Base-by-base conservation (phyloP, 2,329 filamentous ascomycete genomes). In the Aspergillus pseudoglaucus region DNA sequence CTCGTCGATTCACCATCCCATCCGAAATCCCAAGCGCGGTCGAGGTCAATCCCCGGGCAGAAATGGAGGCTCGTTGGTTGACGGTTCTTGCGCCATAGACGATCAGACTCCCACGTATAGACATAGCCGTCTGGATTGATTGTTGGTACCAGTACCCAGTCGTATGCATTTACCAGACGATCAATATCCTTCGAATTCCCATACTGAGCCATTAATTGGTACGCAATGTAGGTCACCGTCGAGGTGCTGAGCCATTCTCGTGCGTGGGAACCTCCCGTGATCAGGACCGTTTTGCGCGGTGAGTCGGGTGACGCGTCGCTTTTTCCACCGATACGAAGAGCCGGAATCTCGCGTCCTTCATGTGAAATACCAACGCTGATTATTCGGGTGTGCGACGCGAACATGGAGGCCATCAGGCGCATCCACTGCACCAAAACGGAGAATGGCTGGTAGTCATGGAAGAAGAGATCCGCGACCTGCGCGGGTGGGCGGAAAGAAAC, bases 181-280 rank as follows among this genome's bases (percentile, higher is more conserved):
- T 87, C 90, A 46, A 94, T 84, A 10, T 69, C 68, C 73, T 77
- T 53, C 61, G 78, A 69, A 79, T 88, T 88, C 47, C 87, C 87
- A 65, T 91, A 94, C 4, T 83, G 81, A 1, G 87, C 90, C 59
- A 95, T 87, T 42, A 97, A 77, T 14, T 82, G 87, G 80, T 93
- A 95, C 8, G 91, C 89, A 25, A 95, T 74, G 60, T 95, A 97
- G 59, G 86, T 94, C 45, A 94, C 88, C 0, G 90, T 95, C 60
- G 85, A 93, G 1, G 86, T 90, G 42, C 89, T 88, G 55, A 98
- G 95, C 93, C 93, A 98, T 74, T 98, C 93, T 33, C 93, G 82
- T 3, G 90, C 91, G 67, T 97, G 93, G n/a, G 87, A 77, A 43
- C 91, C 91, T 46, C 89, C 93, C 3, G 84, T 84, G 17, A 98